phyloP scores from a whole-genome alignment of 2,329 filamentous ascomycete genomes.

The Aschersonia sp. region DNA sequence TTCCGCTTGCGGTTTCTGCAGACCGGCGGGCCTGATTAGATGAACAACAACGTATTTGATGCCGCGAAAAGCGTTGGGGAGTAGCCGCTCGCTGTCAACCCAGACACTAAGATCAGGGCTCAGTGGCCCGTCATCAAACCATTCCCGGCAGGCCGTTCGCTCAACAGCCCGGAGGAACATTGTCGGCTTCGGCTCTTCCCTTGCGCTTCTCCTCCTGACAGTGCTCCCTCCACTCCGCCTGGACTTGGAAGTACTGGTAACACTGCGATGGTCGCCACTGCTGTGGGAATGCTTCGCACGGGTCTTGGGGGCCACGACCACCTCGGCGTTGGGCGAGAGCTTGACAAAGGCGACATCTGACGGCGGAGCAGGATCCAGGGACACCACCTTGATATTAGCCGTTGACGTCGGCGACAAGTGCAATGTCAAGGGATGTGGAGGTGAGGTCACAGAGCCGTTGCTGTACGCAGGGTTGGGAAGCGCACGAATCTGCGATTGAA shows the following conservation, averaged over 20 bases:
- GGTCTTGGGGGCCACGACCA: slow-evolving; percentile 91
- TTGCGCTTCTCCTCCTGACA: slow-evolving; percentile 36
- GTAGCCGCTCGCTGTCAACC: slow-evolving; percentile 67
- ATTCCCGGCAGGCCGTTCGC: slow-evolving; percentile 52
- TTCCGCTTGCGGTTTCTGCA: slow-evolving; percentile 57
- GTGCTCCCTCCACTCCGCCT: slow-evolving; percentile 69
- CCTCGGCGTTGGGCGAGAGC: slow-evolving; percentile 85
- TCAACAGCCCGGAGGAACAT: slow-evolving; percentile 75
- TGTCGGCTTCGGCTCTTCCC: slow-evolving; percentile 52
- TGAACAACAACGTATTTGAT: slow-evolving; percentile 68
- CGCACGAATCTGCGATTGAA: slow-evolving; percentile 83
- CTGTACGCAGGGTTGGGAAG: slow-evolving; percentile 70
- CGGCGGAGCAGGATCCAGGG: slow-evolving; percentile 61
- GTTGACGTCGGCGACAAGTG: slow-evolving; percentile 93
- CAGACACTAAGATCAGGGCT: slow-evolving; percentile 57
- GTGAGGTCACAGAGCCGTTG: slow-evolving; percentile 32
- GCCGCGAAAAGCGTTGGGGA: slow-evolving; percentile 58
- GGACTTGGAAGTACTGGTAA: slow-evolving; percentile 64
- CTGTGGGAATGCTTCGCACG: slow-evolving; percentile 53
- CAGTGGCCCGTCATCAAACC: slow-evolving; percentile 58
- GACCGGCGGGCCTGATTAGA: slow-evolving; percentile 68
- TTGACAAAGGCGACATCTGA: slow-evolving; percentile 70
- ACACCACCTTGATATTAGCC: slow-evolving; percentile 76
- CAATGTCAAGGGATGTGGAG: slow-evolving; percentile 69
- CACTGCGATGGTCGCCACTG: slow-evolving; percentile 64